Evolutionary conservation across 2,329 filamentous ascomycete species (phyloP), one percentile per base, ranked within the genome.

Genomic region (Hawksworthiomyces lignivorus): DNA sequence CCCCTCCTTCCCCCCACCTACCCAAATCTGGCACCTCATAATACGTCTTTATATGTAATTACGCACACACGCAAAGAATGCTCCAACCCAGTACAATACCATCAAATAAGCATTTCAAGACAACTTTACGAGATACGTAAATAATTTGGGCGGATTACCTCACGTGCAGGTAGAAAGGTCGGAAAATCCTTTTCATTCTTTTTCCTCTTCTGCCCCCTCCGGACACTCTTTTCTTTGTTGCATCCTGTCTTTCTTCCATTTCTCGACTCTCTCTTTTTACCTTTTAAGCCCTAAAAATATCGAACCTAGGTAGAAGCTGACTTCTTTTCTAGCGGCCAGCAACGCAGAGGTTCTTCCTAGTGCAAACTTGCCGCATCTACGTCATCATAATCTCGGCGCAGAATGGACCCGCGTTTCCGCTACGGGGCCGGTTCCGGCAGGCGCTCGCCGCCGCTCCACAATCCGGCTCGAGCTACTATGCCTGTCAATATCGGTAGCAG

Each of bases 381-480:
- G 28, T 37, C 43, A 38, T 41, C 43, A 45, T 41, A 26, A 35
- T 26, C 29, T 29, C 24, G 22, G 22, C n/a, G n/a, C 31, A 30
- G 35, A 24, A 51, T 51, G 49, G 49, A 51, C 21, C 36, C 38
- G 24, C 45, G 48, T 12, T 48, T 39, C 26, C 49, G 39, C 32
- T 50, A 50, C 58, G 43, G 21, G 19, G 17, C 43, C 8, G 24
- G 36, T 2, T 24, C 46, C 10, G 57, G 65, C 45, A 62, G 64
- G 39, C 64, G 69, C 46, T 68, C 72, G 45, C 63, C 64, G 47
- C 57, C 59, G 4, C 56, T 51, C 11, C 41, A 52, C 52, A 70
- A 67, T 50, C 69, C 72, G 28, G 70, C 68, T 45, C 66, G 73
- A 43, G 58, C 69, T 26, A 75, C 72, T 15, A 56, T 76, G 53